phyloP scores from a whole-genome alignment of 2,329 filamentous ascomycete species.

The Dactylella cylindrospora region DNA sequence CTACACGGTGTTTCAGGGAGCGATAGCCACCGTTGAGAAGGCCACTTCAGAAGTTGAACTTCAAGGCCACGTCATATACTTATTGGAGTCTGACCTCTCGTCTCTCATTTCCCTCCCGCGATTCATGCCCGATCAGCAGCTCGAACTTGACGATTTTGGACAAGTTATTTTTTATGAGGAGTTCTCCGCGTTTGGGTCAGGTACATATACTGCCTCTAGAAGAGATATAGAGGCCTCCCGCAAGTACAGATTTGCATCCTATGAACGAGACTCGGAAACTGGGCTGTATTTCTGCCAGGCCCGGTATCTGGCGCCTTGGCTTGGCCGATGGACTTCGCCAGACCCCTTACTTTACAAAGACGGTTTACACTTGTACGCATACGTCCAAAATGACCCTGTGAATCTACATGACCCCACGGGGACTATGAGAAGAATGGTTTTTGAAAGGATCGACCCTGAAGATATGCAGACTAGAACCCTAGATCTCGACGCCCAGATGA shows the following conservation, averaged over 20 bases:
- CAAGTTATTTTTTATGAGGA: slow-evolving; percentile 50
- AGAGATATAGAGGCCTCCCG: slow-evolving; percentile 34
- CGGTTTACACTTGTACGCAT: slow-evolving; percentile 10
- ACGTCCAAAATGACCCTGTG: slow-evolving; percentile 9
- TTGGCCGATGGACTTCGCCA: slow-evolving; percentile 47
- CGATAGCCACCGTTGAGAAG: no score
- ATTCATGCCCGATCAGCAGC: no score
- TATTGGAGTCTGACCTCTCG: no score
- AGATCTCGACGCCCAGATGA: no score
- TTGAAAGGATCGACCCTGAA: no score
- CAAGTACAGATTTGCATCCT: slow-evolving; percentile 47
- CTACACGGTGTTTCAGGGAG: no score
- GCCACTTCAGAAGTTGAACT: neutral
- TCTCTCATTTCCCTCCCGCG: no score
- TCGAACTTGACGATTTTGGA: slow-evolving; percentile 46
- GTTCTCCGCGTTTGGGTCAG: slow-evolving; percentile 49
- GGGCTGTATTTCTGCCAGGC: slow-evolving; percentile 47
- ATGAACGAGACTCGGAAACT: slow-evolving; percentile 48
- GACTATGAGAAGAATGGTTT: no score
- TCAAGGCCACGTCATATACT: no score
- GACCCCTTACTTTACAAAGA: slow-evolving; percentile 44
- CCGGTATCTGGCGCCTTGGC: slow-evolving; percentile 48
- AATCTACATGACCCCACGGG: no score
- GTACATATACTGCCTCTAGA: slow-evolving; percentile 10
- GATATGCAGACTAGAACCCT: no score